These are phyloP conservation scores for Ascochyta lentis DNA, from an alignment of 2,329 filamentous ascomycete species.

Conservation along the genomic window DNA sequence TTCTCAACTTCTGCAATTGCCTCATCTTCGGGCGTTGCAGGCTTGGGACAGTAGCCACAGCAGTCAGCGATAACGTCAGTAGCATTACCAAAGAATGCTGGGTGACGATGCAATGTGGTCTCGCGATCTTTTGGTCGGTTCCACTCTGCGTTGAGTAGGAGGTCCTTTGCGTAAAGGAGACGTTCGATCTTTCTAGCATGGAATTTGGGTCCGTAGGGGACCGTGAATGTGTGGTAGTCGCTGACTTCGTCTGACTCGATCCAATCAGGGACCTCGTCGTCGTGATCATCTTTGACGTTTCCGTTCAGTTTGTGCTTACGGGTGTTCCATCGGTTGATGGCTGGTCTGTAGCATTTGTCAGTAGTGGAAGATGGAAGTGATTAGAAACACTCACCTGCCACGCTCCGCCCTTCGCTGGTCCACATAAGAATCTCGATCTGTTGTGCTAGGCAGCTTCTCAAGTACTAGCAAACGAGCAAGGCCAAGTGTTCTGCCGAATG, in stretches of 20 bases:
- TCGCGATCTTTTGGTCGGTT: slow-evolving; percentile 77
- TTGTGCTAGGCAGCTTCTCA: slow-evolving; percentile 74
- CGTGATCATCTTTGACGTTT: slow-evolving; percentile 78
- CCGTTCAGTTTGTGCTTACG: slow-evolving; percentile 56
- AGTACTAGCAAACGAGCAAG: slow-evolving; percentile 80
- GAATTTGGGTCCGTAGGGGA: slow-evolving; percentile 67
- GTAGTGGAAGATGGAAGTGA: not conserved
- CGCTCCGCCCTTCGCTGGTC: slow-evolving; percentile 74
- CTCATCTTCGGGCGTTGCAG: slow-evolving; percentile 73
- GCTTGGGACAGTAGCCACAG: slow-evolving; percentile 77
- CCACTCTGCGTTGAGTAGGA: slow-evolving; percentile 85
- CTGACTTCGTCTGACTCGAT: slow-evolving; percentile 76
- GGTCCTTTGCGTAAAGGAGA: slow-evolving; percentile 79
- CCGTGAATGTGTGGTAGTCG: slow-evolving; percentile 72
- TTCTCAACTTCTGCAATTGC: slow-evolving; percentile 73
- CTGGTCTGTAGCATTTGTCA: slow-evolving; percentile 57
- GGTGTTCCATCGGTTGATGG: slow-evolving; percentile 52
- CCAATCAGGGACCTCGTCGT: slow-evolving; percentile 87
- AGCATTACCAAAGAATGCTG: slow-evolving; percentile 81
- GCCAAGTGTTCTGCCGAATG: slow-evolving; percentile 76
- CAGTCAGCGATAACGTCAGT: slow-evolving; percentile 78
- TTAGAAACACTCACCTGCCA: slow-evolving; percentile 50
- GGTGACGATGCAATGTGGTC: slow-evolving; percentile 81
- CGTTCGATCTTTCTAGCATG: slow-evolving; percentile 77
- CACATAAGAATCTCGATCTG: slow-evolving; percentile 73